Conservation (phyloP, 2,329 filamentous ascomycete genomes). For the Biscogniauxia marginata region DNA sequence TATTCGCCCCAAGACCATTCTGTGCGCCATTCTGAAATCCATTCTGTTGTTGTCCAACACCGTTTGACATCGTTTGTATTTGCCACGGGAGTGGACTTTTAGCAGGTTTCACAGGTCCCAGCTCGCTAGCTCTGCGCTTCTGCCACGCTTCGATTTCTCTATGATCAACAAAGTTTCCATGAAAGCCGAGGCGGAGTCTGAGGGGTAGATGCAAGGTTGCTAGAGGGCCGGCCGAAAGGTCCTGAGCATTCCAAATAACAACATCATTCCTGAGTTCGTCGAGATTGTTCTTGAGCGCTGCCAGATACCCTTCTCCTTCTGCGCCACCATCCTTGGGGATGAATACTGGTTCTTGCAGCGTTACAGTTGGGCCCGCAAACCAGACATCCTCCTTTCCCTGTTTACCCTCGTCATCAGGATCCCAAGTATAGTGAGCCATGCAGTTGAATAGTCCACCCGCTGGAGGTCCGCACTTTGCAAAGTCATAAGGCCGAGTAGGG, state of each 20-base stretch:
- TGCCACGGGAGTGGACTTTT: slow-evolving; percentile 41
- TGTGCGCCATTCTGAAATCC: slow-evolving; percentile 11
- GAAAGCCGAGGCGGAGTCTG: slow-evolving; percentile 40
- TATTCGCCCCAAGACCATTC: slow-evolving; percentile 6
- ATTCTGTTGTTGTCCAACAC: slow-evolving; percentile 1
- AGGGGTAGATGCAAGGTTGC: slow-evolving; percentile 41
- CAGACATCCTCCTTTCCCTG: slow-evolving; percentile 39
- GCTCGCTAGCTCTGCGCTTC: slow-evolving; percentile 35
- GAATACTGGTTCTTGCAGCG: slow-evolving; percentile 55
- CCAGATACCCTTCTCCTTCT: slow-evolving; percentile 51
- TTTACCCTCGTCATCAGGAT: slow-evolving; percentile 15
- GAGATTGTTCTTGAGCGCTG: slow-evolving; percentile 45
- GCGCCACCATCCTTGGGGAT: slow-evolving; percentile 41
- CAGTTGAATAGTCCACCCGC: slow-evolving; percentile 46
- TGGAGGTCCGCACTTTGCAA: slow-evolving; percentile 42
- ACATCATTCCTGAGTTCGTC: slow-evolving; percentile 45
- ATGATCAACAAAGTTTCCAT: slow-evolving; percentile 44
- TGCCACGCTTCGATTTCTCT: slow-evolving; percentile 44
- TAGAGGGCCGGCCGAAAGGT: slow-evolving; percentile 38
- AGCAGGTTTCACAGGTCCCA: slow-evolving; percentile 39
- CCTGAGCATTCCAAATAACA: slow-evolving; percentile 42
- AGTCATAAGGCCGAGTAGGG: slow-evolving; percentile 40
- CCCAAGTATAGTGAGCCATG: slow-evolving; percentile 45
- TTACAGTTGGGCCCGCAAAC: slow-evolving; percentile 43
- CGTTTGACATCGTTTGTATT: slow-evolving; percentile 15